These are phyloP conservation scores for Gracilaria caudata DNA, from an alignment of 23 red algal genomes.

Conservation along the genomic window DNA sequence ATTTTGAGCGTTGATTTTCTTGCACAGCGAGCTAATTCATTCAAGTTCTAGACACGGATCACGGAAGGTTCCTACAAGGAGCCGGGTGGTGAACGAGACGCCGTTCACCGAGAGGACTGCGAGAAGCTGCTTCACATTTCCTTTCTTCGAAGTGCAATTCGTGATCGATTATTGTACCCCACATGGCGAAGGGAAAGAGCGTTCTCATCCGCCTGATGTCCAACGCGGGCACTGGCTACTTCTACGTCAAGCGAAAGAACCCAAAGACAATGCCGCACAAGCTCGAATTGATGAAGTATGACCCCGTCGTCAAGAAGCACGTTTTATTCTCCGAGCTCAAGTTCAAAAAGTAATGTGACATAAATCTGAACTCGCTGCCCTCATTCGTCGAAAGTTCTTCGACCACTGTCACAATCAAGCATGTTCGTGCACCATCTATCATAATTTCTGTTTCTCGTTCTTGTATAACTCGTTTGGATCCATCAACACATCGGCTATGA, in stretches of 20 bases:
- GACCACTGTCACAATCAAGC: not conserved
- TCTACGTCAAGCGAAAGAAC: conserved; percentile 90
- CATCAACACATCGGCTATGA: conserved; percentile 54
- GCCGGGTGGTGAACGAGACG: too few relatives aligned
- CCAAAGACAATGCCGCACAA: conserved; percentile 84
- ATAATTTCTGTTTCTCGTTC: conserved; percentile 7
- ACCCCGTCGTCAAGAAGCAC: conserved; percentile 91
- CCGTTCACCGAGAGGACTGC: too few relatives aligned
- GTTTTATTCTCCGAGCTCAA: conserved; percentile 97
- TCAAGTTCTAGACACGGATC: too few relatives aligned
- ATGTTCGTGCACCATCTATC: not conserved
- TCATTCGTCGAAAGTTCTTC: not conserved
- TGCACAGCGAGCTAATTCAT: too few relatives aligned
- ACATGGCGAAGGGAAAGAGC: conserved; percentile 87
- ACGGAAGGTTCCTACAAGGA: too few relatives aligned
- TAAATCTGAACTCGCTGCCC: not conserved
- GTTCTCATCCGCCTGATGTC: conserved; percentile 91
- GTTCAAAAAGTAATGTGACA: conserved; percentile 71
- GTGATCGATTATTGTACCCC: not conserved
- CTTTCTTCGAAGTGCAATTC: too few relatives aligned
- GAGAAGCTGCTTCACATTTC: too few relatives aligned
- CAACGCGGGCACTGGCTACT: conserved; percentile 92
- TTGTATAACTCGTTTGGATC: conserved; percentile 71
- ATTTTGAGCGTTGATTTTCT: too few relatives aligned
- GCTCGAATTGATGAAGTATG: conserved; percentile 92